phyloP scores from a whole-genome alignment of 768 basidiomycete genomes.

The Ramaria rubella region DNA sequence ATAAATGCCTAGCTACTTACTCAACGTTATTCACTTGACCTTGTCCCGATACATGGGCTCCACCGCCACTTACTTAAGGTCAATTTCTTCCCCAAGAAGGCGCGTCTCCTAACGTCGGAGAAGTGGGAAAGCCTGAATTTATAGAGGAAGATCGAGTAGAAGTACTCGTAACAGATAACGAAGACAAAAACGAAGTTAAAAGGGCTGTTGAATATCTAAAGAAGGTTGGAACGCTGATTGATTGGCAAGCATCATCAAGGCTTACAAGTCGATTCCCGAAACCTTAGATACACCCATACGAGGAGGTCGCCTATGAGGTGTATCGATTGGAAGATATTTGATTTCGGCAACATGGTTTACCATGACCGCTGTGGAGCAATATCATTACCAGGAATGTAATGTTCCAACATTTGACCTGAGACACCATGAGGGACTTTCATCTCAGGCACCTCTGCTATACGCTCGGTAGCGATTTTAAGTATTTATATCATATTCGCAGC shows the following conservation, averaged over 20 bases:
- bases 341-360: background rate
- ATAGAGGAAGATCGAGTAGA: constrained; percentile 53
- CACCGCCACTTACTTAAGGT: constrained; percentile 25
- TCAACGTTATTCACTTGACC: background rate
- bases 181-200: constrained; percentile 30
- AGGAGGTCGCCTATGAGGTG: constrained; percentile 53
- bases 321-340: constrained; percentile 35
- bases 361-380: too few relatives aligned
- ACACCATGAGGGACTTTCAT: too few relatives aligned
- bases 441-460: too few relatives aligned
- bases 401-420: too few relatives aligned
- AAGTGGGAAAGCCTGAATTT: constrained; percentile 35
- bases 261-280: background rate
- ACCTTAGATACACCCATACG: constrained; percentile 46
- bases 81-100: constrained; percentile 38
- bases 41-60: background rate
- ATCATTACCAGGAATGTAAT: too few relatives aligned
- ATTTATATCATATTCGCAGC: too few relatives aligned
- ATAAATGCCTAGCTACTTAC: background rate
- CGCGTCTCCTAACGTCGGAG: constrained; percentile 42
- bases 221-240: constrained; percentile 27
- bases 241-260: background rate
- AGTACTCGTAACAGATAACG: constrained; percentile 38
- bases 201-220: constrained; percentile 40
- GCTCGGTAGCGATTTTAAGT: too few relatives aligned